Evolutionary conservation across 1,284 basidiomycete genomes (phyloP).

Genomic region (Cutaneotrichosporon sp.): DNA sequence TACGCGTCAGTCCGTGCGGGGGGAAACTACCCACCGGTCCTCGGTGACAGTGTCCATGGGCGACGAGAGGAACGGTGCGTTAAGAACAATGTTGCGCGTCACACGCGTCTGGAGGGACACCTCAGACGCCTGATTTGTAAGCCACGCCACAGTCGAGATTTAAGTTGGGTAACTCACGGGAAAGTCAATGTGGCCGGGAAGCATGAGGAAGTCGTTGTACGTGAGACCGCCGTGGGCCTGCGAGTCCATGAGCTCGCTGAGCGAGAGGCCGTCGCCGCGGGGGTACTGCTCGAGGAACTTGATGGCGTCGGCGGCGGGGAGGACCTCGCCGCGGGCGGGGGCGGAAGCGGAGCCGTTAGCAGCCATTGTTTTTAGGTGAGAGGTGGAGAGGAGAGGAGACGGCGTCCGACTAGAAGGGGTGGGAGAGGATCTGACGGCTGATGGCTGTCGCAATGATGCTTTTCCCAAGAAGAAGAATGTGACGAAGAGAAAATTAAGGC

Average conservation of each 20-base stretch:
- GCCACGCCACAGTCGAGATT: background rate
- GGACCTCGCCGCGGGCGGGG: slow-evolving; percentile 29
- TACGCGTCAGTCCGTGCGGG: slow-evolving; percentile 18
- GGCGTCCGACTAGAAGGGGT: slow-evolving; percentile 11
- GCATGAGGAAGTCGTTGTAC: slow-evolving; percentile 90
- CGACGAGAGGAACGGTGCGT: slow-evolving; percentile 95
- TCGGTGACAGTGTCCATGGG: slow-evolving; percentile 99
- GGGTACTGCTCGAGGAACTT: slow-evolving; percentile 71
- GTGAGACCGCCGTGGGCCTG: slow-evolving; percentile 86
- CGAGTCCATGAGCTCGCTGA: slow-evolving; percentile 87
- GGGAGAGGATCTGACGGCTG: slow-evolving; percentile 22
- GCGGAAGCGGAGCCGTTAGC: slow-evolving; percentile 22
- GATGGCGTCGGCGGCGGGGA: slow-evolving; percentile 58
- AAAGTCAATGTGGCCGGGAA: slow-evolving; percentile 98
- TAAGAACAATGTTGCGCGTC: slow-evolving; percentile 87
- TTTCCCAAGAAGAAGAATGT: slow-evolving; percentile 26
- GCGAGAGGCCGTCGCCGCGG: slow-evolving; percentile 79
- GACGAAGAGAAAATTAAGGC: slow-evolving; percentile 18
- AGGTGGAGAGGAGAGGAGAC: background rate
- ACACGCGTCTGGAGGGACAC: slow-evolving; percentile 82
- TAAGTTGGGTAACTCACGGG: slow-evolving; percentile 58
- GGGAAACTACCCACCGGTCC: slow-evolving; percentile 58
- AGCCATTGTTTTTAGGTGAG: slow-evolving; percentile 17
- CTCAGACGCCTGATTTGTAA: slow-evolving; percentile 52
- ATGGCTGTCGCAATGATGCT: slow-evolving; percentile 21